phyloP scores from a whole-genome alignment of 345 rosid genomes.

The Boechera retrofracta region DNA sequence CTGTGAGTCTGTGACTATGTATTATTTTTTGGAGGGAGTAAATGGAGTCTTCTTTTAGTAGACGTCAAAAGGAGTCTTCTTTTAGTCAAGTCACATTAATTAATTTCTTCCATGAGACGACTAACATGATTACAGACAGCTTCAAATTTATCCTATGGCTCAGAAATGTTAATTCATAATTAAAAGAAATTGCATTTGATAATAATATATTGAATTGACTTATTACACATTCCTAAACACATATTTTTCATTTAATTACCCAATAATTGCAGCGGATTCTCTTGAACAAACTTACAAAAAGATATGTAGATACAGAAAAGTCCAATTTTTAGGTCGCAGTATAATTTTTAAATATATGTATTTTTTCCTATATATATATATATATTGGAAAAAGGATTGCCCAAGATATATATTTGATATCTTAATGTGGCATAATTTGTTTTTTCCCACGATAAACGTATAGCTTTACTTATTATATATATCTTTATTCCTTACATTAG shows the following conservation, averaged over 20 bases:
- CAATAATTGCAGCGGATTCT: constrained; percentile 31
- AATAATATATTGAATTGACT: constrained; percentile 28
- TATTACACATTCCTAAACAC: constrained; percentile 21
- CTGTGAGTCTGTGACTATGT: neutral
- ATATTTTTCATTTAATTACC: constrained; percentile 10
- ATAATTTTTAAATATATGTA: neutral
- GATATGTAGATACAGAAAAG: constrained; percentile 31
- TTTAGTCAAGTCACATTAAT: neutral
- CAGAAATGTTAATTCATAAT: neutral
- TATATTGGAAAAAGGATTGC: no score
- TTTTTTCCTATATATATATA: constrained; percentile 24
- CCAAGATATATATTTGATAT: constrained; percentile 60
- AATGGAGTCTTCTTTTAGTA: neutral
- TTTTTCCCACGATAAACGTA: constrained; percentile 17
- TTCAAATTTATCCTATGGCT: neutral
- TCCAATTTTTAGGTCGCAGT: constrained; percentile 30
- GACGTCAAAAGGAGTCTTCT: neutral
- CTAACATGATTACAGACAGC: neutral
- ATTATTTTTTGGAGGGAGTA: neutral
- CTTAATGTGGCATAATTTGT: constrained; percentile 34
- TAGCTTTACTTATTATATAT: constrained; percentile 41
- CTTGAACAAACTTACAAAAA: constrained; percentile 43
- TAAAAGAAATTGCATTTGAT: neutral
- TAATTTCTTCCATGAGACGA: neutral
- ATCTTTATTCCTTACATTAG: constrained; percentile 4